Evolutionary conservation across 495 filamentous ascomycete species (phyloP).

Genomic region (Penicillium egyptiacum): DNA sequence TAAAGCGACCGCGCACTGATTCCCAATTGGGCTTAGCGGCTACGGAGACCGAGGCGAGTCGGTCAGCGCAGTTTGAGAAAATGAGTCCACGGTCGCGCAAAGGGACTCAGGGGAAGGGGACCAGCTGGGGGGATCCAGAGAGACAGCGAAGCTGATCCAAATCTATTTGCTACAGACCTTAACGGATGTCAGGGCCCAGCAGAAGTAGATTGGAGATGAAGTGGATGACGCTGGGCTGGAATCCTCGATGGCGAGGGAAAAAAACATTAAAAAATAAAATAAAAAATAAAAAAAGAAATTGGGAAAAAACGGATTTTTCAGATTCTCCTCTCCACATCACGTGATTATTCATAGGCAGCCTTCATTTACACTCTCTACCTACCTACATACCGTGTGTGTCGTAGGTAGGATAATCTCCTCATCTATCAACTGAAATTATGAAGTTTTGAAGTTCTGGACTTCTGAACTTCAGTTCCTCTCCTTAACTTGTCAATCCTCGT

Average conservation of each 20-base stretch:
- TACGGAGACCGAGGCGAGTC: constrained; percentile 29
- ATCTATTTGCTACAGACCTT: constrained; percentile 7
- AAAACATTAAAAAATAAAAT: constrained; percentile 24
- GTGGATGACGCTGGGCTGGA: constrained; percentile 31
- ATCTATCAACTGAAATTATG: no score
- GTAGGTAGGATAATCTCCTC: no score
- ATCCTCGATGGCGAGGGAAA: constrained; percentile 23
- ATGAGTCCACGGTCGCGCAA: constrained; percentile 20
- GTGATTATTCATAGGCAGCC: constrained; percentile 17
- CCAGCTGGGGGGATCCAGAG: constrained; percentile 12
- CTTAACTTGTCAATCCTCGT: background rate
- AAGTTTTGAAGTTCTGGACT: background rate
- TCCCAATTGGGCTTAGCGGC: constrained; percentile 29
- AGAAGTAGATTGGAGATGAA: constrained; percentile 24
- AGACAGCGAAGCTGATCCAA: constrained; percentile 6
- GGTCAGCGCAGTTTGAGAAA: constrained; percentile 28
- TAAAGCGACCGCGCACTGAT: background rate
- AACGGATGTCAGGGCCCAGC: constrained; percentile 9
- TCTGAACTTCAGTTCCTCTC: background rate
- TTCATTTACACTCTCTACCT: no score
- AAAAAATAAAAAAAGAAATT: constrained; percentile 23
- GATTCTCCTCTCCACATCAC: constrained; percentile 26
- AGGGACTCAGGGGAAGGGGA: constrained; percentile 23
- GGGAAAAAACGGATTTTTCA: constrained; percentile 12
- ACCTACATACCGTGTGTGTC: no score